A percentile compares a stretch with the other conserved stretches of the same genome.
phyloP scores from a whole-genome alignment of 805 yeast genomes.

The Candida glaebosa region DNA sequence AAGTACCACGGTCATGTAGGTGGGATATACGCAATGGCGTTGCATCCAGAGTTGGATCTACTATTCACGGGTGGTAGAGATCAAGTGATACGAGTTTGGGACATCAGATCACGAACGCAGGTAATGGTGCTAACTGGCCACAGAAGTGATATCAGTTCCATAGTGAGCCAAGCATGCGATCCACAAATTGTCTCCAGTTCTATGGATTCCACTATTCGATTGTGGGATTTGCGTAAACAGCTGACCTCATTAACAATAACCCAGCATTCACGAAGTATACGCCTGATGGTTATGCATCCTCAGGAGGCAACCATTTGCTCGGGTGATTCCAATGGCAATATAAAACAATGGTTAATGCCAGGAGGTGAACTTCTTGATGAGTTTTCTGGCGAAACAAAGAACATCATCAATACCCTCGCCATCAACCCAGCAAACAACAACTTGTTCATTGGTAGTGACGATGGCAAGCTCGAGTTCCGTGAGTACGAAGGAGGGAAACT shows the following conservation, averaged over 20 bases:
- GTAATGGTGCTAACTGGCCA: slow-evolving; percentile 83
- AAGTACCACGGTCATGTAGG: slow-evolving; percentile 94
- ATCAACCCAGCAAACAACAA: slow-evolving; percentile 59
- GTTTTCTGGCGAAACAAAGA: slow-evolving; percentile 45
- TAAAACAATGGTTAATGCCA: slow-evolving; percentile 82
- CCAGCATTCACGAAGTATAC: slow-evolving; percentile 78
- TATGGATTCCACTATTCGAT: slow-evolving; percentile 75
- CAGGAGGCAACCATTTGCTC: slow-evolving; percentile 71
- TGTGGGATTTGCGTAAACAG: slow-evolving; percentile 91
- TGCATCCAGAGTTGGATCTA: slow-evolving; percentile 85
- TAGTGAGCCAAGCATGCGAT: slow-evolving; percentile 64
- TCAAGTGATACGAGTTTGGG: slow-evolving; percentile 87
- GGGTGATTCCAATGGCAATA: slow-evolving; percentile 69
- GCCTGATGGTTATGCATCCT: slow-evolving; percentile 70
- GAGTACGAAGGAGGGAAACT: slow-evolving; percentile 73
- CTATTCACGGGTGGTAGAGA: slow-evolving; percentile 89
- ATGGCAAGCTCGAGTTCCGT: slow-evolving; percentile 73
- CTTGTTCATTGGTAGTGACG: slow-evolving; percentile 78
- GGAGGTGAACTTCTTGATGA: slow-evolving; percentile 62
- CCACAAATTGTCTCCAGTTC: slow-evolving; percentile 87
- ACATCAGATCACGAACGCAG: slow-evolving; percentile 73
- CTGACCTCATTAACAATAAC: slow-evolving; percentile 69
- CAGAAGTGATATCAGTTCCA: slow-evolving; percentile 65
- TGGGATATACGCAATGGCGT: slow-evolving; percentile 76
- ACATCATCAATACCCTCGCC: slow-evolving; percentile 65